Evolutionary conservation across 2,329 filamentous ascomycete genomes (phyloP).

Genomic region (Stagonosporopsis rhizophila): DNA sequence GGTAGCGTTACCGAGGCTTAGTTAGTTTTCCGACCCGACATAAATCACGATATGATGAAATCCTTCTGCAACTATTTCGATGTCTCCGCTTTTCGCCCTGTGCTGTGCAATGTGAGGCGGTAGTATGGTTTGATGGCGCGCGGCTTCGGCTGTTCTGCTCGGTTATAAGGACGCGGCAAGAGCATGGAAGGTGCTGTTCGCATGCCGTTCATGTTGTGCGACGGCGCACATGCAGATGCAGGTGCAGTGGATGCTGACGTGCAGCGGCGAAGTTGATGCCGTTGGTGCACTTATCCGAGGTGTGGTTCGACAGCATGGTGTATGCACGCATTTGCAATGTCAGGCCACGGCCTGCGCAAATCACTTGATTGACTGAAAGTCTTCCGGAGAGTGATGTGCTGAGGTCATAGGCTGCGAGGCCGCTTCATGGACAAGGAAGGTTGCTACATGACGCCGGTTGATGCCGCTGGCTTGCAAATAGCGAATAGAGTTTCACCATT

Average conservation of each 20-base stretch:
- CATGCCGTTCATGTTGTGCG: conserved; percentile 21
- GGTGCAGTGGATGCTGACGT: conserved; percentile 6
- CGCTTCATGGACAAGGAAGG: background rate
- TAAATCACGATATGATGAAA: conserved; percentile 7
- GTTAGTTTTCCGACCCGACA: background rate
- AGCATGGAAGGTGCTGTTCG: conserved; percentile 13
- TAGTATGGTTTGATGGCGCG: background rate
- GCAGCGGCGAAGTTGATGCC: conserved; percentile 4
- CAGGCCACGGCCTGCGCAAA: background rate
- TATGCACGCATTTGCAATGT: background rate
- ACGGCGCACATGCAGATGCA: conserved; percentile 3
- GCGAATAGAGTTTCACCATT: background rate
- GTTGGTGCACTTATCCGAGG: background rate
- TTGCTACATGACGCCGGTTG: background rate
- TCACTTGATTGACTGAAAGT: background rate
- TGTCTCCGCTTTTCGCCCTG: background rate
- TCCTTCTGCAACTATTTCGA: background rate
- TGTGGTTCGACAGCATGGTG: background rate
- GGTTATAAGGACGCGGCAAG: conserved; percentile 5
- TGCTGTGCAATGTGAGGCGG: conserved; percentile 5
- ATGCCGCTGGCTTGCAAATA: background rate
- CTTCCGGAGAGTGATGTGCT: background rate
- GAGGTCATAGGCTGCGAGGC: background rate
- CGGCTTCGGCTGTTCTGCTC: background rate
- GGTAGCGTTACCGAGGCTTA: background rate